Base-by-base conservation (phyloP, 2,329 filamentous ascomycete species). In the Myriosclerotinia duriaeana region DNA sequence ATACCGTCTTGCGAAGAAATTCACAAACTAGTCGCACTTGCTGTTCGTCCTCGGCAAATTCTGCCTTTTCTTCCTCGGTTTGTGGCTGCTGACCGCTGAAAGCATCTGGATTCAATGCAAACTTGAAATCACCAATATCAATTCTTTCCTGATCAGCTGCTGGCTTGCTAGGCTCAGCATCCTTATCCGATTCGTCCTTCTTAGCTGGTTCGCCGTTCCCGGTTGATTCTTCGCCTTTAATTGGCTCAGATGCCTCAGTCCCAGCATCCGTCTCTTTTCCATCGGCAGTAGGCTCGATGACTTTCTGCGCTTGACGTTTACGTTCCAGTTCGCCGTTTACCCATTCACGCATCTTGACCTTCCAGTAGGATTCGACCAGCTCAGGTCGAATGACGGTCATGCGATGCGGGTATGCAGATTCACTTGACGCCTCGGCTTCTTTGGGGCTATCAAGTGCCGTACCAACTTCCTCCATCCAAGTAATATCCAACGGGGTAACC, bases 381-480 rank as follows among this genome's bases (percentile, higher is more conserved):
- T 99, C 95, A 17, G 92, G 88, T 71, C 95, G 87, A 66, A 99
- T 83, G 40, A 97, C 92, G 2, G 95, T 93, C 95, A 99, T 99
- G 55, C 92, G 89, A 78, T 99, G 95, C 55, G 95, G 95, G 76
- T 99, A 99, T 22, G 75, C 65, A 17, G 66, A 71, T 60, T 74
- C 69, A 54, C 68, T 72, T 12, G 70, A 68, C 15, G 64, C 70
- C 52, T 74, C 72, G 3, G 67, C 67, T 61, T 84, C 69, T 62
- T 77, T 73, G 12, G 75, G 71, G 52, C 73, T 78, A 46, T 69
- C 67, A 55, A 75, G 73, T 20, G 76, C 82, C n/a, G 78, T 80
- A 74, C 85, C 84, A 72, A 87, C 83, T 76, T 94, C 89, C 72
- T 99, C 94, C 72, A 97, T 84, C 93, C 96, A 99, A 30, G 84